Evolutionary conservation across 2,329 filamentous ascomycete genomes (phyloP).

Genomic region (Cercospora canescens): DNA sequence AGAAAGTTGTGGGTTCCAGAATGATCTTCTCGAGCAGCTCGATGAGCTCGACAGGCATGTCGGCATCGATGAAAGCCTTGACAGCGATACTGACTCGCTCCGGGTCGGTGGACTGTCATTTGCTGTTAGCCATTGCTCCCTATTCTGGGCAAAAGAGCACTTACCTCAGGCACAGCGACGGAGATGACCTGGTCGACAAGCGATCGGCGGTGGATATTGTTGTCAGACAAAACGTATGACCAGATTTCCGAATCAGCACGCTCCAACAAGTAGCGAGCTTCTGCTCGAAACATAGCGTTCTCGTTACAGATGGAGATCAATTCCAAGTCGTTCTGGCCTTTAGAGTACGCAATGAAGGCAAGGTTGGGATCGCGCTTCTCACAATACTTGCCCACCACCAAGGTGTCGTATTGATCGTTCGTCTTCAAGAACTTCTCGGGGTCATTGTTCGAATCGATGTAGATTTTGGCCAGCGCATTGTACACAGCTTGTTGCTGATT

Average conservation of each 20-base stretch:
- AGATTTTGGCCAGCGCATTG: conserved; percentile 98
- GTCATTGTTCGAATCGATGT: conserved; percentile 98
- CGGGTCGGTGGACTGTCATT: conserved; percentile 83
- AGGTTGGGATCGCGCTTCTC: conserved; percentile 97
- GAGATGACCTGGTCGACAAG: conserved; percentile 95
- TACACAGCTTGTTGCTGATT: conserved; percentile 96
- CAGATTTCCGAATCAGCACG: conserved; percentile 88
- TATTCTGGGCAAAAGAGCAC: background rate
- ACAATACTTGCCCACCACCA: conserved; percentile 94
- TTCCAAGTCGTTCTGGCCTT: conserved; percentile 96
- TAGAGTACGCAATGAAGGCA: conserved; percentile 90
- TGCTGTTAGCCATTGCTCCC: background rate
- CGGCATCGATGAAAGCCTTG: conserved; percentile 85
- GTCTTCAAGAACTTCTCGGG: conserved; percentile 97
- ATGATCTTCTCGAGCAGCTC: conserved; percentile 99
- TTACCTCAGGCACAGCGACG: conserved; percentile 66
- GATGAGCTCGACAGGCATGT: conserved; percentile 90
- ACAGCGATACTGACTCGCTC: conserved; percentile 94
- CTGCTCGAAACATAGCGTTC: conserved; percentile 99
- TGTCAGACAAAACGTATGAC: conserved; percentile 90
- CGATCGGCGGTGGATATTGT: conserved; percentile 92
- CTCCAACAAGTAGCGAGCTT: conserved; percentile 91
- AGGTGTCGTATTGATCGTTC: conserved; percentile 93
- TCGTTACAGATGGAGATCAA: conserved; percentile 98
- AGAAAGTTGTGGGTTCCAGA: conserved; percentile 98